These are phyloP conservation scores for Cephalotrichum gorgonifer DNA, from an alignment of 2,329 filamentous ascomycete species.

Conservation along the genomic window DNA sequence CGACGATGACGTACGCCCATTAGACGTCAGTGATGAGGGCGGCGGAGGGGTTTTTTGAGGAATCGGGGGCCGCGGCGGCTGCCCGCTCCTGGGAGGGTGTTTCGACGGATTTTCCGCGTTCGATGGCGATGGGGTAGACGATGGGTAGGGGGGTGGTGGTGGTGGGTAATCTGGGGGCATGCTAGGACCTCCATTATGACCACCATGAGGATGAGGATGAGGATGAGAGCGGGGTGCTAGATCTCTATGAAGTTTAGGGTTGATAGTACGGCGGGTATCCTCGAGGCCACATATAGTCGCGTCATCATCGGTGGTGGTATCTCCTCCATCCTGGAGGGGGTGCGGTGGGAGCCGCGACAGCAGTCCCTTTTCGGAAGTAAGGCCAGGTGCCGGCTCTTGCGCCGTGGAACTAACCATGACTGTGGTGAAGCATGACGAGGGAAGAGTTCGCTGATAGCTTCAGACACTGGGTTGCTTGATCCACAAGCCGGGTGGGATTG, in stretches of 20 bases:
- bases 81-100: not conserved
- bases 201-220: not conserved
- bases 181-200: not conserved
- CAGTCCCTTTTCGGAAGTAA: not conserved
- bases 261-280: not conserved
- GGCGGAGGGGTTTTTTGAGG: not conserved
- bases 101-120: not conserved
- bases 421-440: not conserved
- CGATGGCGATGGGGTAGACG: not conserved
- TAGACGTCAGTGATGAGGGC: not conserved
- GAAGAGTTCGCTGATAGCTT: not conserved
- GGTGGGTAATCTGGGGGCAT: not conserved
- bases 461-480: not conserved
- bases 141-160: not conserved
- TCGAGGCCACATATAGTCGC: constrained; percentile 2
- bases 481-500: not conserved
- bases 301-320: not conserved
- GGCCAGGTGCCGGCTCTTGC: not conserved
- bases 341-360: not conserved
- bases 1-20: not conserved
- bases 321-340: not conserved
- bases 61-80: not conserved
- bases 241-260: not conserved
- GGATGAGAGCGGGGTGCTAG: too few relatives aligned
- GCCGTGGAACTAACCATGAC: not conserved